A percentile compares a stretch with the other conserved stretches of the same genome.
Conservation (phyloP, 495 filamentous ascomycete genomes). For the Usnea hakonensis region DNA sequence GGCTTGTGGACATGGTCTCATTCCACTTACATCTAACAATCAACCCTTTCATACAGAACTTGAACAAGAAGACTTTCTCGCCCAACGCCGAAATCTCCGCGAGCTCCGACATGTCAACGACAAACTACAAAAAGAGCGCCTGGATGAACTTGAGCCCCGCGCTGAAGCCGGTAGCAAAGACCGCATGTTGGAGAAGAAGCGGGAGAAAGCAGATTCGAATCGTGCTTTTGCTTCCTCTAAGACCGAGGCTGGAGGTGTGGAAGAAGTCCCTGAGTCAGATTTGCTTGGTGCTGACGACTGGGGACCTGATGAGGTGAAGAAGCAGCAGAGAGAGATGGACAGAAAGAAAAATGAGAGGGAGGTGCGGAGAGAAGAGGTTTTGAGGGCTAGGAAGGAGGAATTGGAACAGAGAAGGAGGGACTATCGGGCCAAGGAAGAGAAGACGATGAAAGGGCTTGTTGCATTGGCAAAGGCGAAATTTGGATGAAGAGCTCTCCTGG, state of each 20-base stretch:
- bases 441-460: conserved; percentile 25
- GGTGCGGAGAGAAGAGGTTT: conserved; percentile 22
- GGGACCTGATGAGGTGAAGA: conserved; percentile 23
- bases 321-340: conserved; percentile 23
- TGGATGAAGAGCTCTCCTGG: conserved; percentile 11
- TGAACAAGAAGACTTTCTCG: conserved; percentile 45
- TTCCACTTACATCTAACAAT: background rate
- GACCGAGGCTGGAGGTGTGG: conserved; percentile 20
- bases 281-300: conserved; percentile 21
- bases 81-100: conserved; percentile 47
- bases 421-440: conserved; percentile 25
- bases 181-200: conserved; percentile 77
- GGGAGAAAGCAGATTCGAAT: conserved; percentile 45
- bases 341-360: conserved; percentile 27
- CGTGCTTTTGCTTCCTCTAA: conserved; percentile 36
- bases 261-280: conserved; percentile 23
- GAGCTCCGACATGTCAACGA: conserved; percentile 56
- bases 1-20: background rate
- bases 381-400: conserved; percentile 23
- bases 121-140: conserved; percentile 47
- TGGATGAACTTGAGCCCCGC: conserved; percentile 76
- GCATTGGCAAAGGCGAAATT: conserved; percentile 26
- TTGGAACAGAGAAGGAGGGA: conserved; percentile 23
- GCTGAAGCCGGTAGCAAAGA: conserved; percentile 81
- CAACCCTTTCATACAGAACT: conserved; percentile 35